Conservation (phyloP, 805 yeast genomes). For the Saccharomycopsis selenospora region DNA sequence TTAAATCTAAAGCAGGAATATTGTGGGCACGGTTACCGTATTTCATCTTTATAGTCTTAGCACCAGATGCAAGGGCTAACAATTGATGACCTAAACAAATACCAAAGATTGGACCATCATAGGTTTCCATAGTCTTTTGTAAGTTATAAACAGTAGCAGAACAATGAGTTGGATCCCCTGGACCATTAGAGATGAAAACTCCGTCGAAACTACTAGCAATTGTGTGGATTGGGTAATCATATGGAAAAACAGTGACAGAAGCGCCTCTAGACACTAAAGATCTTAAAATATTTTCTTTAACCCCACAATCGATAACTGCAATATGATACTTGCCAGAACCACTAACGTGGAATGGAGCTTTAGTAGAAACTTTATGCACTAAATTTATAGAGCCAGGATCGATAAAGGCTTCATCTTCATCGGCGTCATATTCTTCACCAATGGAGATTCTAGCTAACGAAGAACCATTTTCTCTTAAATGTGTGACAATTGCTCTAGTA, state of each 20-base stretch:
- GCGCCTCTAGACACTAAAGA: slow-evolving; percentile 94
- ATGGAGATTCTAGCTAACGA: slow-evolving; percentile 84
- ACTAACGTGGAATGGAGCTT: slow-evolving; percentile 87
- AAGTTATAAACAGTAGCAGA: slow-evolving; percentile 67
- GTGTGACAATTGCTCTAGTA: slow-evolving; percentile 89
- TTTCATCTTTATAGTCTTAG: slow-evolving; percentile 83
- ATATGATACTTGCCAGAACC: slow-evolving; percentile 62
- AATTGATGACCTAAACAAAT: slow-evolving; percentile 97
- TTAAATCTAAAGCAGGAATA: slow-evolving; percentile 87
- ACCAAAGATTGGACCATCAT: slow-evolving; percentile 86
- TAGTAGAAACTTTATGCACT: slow-evolving; percentile 91
- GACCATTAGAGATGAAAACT: slow-evolving; percentile 89
- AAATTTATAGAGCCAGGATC: slow-evolving; percentile 88
- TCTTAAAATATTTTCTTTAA: slow-evolving; percentile 93
- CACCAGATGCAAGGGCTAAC: slow-evolving; percentile 91
- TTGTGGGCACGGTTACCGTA: slow-evolving; percentile 99
- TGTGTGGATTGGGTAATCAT: slow-evolving; percentile 86
- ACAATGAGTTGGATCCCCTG: slow-evolving; percentile 96
- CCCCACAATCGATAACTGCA: slow-evolving; percentile 97
- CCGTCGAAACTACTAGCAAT: slow-evolving; percentile 89
- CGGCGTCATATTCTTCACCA: slow-evolving; percentile 88
- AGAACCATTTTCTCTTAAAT: slow-evolving; percentile 93
- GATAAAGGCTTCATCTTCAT: slow-evolving; percentile 80
- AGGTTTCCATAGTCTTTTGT: slow-evolving; percentile 58
- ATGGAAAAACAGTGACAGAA: slow-evolving; percentile 92